Conservation (phyloP, 2,329 filamentous ascomycete species). For the Colletotrichum viniferum region DNA sequence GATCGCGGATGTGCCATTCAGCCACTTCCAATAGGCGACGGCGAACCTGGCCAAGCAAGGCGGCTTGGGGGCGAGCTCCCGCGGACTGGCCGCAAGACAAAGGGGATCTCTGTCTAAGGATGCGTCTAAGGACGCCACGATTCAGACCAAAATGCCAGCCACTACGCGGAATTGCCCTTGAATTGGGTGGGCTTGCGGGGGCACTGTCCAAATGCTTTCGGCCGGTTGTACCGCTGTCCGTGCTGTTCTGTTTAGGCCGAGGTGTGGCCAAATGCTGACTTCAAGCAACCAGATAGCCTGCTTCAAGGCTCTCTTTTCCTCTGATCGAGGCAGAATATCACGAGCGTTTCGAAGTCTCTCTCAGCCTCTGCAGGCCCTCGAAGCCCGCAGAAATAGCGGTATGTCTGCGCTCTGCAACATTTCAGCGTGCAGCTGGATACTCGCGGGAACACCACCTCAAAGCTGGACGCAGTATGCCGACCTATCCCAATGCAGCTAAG, state of each 20-base stretch:
- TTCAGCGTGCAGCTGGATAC: background rate
- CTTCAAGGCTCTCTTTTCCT: background rate
- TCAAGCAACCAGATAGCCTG: background rate
- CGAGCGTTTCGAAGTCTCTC: background rate
- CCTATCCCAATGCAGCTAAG: background rate
- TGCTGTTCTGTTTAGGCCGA: conserved; percentile 3
- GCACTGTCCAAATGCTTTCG: background rate
- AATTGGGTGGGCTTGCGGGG: background rate
- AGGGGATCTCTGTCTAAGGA: conserved; percentile 4
- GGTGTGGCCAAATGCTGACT: conserved; percentile 6
- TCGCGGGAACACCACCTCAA: background rate
- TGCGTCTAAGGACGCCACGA: conserved; percentile 5
- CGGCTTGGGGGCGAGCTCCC: background rate
- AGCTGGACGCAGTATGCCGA: background rate
- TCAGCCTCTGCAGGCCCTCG: background rate
- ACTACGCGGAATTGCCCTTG: background rate
- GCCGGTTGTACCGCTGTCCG: conserved; percentile 11
- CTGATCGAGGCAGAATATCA: background rate
- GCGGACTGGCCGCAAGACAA: conserved; percentile 17
- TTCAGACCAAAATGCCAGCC: background rate
- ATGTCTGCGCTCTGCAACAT: background rate
- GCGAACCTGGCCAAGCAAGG: background rate
- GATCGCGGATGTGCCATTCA: background rate
- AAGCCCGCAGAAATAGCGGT: background rate
- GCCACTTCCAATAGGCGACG: conserved; percentile 3